Percentiles rank a stretch among this genome's conserved stretches.
Conservation (phyloP, 495 filamentous ascomycete species). For the Aspergillus incahuasiensis region DNA sequence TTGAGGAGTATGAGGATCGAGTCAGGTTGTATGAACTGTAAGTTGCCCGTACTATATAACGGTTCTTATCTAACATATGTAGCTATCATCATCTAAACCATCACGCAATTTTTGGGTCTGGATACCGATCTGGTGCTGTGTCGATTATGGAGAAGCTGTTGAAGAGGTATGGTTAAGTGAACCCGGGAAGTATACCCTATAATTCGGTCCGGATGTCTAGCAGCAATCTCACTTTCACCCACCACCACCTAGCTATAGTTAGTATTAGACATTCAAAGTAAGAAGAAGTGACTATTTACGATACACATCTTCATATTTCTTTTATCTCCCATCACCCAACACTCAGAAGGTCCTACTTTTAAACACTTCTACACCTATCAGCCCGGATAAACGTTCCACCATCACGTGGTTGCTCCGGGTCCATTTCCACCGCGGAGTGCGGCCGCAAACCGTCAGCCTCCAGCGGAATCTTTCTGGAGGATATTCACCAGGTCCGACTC, state of each 20-base stretch:
- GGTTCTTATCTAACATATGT: conserved; percentile 6
- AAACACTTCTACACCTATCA: too few species aligned
- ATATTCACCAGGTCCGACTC: background rate
- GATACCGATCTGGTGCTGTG: conserved; percentile 68
- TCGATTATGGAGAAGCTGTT: conserved; percentile 68
- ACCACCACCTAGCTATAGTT: background rate
- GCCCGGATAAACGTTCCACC: background rate
- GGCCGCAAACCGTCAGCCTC: background rate
- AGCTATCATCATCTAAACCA: conserved; percentile 93
- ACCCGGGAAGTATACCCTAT: conserved; percentile 1
- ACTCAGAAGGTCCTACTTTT: too few species aligned
- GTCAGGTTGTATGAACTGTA: conserved; percentile 76
- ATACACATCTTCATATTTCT: too few species aligned
- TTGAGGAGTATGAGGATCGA: conserved; percentile 79
- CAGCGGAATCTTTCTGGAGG: background rate
- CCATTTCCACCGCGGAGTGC: background rate
- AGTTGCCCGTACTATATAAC: conserved; percentile 30
- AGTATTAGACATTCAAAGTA: too few species aligned
- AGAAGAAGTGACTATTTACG: too few species aligned
- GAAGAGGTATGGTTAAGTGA: conserved; percentile 54
- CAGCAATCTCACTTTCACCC: background rate
- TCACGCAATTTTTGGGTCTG: conserved; percentile 74
- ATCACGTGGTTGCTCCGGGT: conserved; percentile 8
- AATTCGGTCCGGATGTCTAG: background rate
- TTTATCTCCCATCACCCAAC: too few species aligned